Evolutionary conservation across 345 rosid genomes (phyloP).

Genomic region (Schrenkiella parvula): DNA sequence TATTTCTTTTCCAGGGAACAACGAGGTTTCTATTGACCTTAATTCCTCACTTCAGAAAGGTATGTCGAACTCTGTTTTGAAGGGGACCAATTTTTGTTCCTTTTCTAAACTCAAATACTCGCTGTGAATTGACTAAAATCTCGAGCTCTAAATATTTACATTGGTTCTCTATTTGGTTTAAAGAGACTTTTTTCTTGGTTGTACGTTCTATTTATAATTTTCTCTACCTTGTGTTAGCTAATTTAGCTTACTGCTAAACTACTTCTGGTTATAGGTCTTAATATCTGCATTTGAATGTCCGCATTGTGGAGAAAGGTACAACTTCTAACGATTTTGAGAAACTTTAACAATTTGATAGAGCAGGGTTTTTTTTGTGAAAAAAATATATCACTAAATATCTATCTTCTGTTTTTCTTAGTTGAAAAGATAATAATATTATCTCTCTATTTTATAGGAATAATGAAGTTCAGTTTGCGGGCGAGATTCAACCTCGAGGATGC

Average conservation of each 20-base stretch:
- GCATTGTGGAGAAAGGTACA: constrained; percentile 85
- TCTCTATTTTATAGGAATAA: constrained; percentile 54
- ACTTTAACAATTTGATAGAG: not conserved
- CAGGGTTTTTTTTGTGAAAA: not conserved
- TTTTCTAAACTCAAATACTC: not conserved
- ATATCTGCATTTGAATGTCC: constrained; percentile 91
- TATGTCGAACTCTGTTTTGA: constrained; percentile 17
- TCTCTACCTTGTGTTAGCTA: not conserved
- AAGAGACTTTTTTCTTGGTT: not conserved
- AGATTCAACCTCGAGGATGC: constrained; percentile 78
- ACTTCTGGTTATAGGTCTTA: constrained; percentile 51
- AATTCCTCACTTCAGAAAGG: constrained; percentile 92
- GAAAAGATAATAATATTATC: not conserved
- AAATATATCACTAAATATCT: not conserved
- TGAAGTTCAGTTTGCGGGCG: constrained; percentile 97
- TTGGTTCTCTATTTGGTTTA: not conserved
- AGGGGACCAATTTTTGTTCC: not conserved
- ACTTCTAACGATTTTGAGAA: not conserved
- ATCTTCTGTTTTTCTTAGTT: not conserved
- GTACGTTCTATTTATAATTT: not conserved
- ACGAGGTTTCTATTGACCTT: constrained; percentile 69
- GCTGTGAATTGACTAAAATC: not conserved
- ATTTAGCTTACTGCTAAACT: not conserved
- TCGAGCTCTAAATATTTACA: not conserved
- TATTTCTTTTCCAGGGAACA: constrained; percentile 48